Conservation (phyloP, 768 basidiomycete genomes). For the Termitomyces sp. region DNA sequence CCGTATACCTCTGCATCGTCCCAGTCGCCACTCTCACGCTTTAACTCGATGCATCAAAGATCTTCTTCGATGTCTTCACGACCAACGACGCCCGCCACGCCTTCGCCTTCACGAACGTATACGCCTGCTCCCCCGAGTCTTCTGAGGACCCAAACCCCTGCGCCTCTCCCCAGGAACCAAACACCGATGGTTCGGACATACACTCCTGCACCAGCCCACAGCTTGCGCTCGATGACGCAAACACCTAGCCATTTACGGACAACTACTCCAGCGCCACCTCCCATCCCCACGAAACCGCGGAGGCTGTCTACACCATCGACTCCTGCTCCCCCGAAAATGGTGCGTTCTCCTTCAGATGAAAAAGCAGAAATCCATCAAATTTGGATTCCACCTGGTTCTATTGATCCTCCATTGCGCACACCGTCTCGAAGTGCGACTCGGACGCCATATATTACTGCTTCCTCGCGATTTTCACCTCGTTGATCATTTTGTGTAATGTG, state of each 20-base stretch:
- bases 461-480: conserved; percentile 18
- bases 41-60: conserved; percentile 48
- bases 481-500: conserved; percentile 12
- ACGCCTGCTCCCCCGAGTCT: conserved; percentile 29
- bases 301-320: conserved; percentile 46
- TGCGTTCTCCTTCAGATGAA: conserved; percentile 61
- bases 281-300: conserved; percentile 40
- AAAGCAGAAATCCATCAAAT: conserved; percentile 57
- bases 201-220: conserved; percentile 37
- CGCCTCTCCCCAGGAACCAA: conserved; percentile 22
- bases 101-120: conserved; percentile 35
- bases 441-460: conserved; percentile 17
- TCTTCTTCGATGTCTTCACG: conserved; percentile 52
- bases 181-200: conserved; percentile 27
- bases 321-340: conserved; percentile 53
- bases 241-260: conserved; percentile 32
- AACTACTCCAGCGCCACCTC: conserved; percentile 30
- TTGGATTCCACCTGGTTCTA: conserved; percentile 50
- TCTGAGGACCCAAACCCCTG: conserved; percentile 29
- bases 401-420: conserved; percentile 18
- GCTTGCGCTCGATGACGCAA: conserved; percentile 28
- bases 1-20: conserved; percentile 28
- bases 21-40: conserved; percentile 42
- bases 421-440: conserved; percentile 21
- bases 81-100: conserved; percentile 41